phyloP scores from a whole-genome alignment of 257 asterid species.

The Coffea eugenioides region DNA sequence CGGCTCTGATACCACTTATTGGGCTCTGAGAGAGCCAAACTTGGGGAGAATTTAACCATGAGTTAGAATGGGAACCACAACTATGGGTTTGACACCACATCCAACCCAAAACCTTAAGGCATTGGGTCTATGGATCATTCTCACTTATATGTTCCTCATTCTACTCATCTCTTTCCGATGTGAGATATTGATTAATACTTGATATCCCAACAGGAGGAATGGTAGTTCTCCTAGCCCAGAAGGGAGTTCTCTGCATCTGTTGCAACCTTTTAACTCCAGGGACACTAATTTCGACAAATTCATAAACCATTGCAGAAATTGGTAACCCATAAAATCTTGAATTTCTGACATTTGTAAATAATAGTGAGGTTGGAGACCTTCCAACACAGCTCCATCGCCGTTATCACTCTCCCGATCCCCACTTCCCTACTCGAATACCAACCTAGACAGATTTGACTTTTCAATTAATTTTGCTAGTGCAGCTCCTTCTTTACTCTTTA shows the following conservation, averaged over 20 bases:
- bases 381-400: slow-evolving; percentile 21
- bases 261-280: background rate
- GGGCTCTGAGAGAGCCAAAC: no score
- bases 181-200: no score
- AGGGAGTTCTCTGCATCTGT: slow-evolving; percentile 15
- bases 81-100: no score
- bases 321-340: slow-evolving; percentile 5
- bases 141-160: no score
- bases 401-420: slow-evolving; percentile 17
- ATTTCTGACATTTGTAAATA: slow-evolving; percentile 8
- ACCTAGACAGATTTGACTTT: slow-evolving; percentile 12
- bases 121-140: no score
- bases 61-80: no score
- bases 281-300: slow-evolving; percentile 5
- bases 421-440: slow-evolving; percentile 1
- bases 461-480: slow-evolving; percentile 16
- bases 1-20: no score
- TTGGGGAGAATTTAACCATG: no score
- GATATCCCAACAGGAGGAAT: no score
- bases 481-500: slow-evolving; percentile 23
- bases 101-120: no score
- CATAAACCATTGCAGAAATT: slow-evolving; percentile 24
- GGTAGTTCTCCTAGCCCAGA: slow-evolving; percentile 15
- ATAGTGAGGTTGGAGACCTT: slow-evolving; percentile 34
- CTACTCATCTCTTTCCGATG: no score